phyloP scores from a whole-genome alignment of 202 grass and related monocot genomes.

The Digitaria exilis region DNA sequence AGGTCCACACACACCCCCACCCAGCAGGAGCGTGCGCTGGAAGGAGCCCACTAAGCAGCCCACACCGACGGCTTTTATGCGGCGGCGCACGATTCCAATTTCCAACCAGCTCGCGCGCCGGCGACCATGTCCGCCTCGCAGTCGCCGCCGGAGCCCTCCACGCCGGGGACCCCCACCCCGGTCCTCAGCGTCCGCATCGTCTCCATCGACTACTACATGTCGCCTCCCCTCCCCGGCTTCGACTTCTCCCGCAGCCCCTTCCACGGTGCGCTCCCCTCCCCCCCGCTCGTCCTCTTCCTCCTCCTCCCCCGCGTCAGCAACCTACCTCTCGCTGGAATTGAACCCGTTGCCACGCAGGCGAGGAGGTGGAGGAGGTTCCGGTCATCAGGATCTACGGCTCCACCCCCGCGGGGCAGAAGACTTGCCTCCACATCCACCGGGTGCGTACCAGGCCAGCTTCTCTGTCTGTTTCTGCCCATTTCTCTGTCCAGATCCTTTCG shows the following conservation, averaged over 20 bases:
- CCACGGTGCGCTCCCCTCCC: conserved; percentile 48
- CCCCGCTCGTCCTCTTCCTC: neutral
- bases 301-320: neutral
- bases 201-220: conserved; percentile 94
- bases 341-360: conserved; percentile 36
- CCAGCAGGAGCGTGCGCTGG: too few species aligned
- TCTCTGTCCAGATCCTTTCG: neutral
- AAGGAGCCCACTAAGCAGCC: conserved; percentile 25
- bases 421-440: conserved; percentile 90
- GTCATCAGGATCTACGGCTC: conserved; percentile 93
- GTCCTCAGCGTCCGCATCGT: conserved; percentile 88
- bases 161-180: conserved; percentile 39
- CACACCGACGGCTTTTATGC: neutral
- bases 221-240: conserved; percentile 66
- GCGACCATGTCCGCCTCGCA: conserved; percentile 34
- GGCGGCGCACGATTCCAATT: neutral
- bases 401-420: conserved; percentile 87
- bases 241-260: conserved; percentile 75
- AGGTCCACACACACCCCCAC: too few species aligned
- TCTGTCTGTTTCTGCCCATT: neutral
- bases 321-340: neutral
- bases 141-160: conserved; percentile 48
- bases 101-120: neutral
- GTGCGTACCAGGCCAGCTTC: conserved; percentile 31
- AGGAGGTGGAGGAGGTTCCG: conserved; percentile 68